phyloP scores from a whole-genome alignment of 441 rosid genomes.

The Corymbia citriodora region DNA sequence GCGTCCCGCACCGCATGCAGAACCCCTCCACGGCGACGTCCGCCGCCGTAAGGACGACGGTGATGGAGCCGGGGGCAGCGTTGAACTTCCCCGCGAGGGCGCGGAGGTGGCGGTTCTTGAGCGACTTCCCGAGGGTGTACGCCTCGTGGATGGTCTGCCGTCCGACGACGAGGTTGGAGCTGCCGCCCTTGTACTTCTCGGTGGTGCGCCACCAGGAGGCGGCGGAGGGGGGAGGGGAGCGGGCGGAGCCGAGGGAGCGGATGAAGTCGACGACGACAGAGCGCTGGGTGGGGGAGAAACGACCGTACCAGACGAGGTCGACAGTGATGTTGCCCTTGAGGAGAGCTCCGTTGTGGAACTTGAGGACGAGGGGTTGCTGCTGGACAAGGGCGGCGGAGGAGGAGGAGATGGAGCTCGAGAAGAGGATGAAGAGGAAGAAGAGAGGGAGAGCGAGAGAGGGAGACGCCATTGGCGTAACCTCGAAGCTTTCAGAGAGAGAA shows the following conservation, averaged over 20 bases:
- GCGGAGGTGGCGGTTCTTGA: constrained; percentile 34
- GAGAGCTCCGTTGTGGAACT: constrained; percentile 78
- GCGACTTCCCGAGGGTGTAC: constrained; percentile 56
- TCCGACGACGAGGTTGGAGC: constrained; percentile 46
- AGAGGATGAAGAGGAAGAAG: constrained; percentile 3
- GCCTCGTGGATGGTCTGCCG: constrained; percentile 47
- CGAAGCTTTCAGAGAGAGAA: neutral
- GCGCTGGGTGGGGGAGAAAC: constrained; percentile 64
- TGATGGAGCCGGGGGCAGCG: constrained; percentile 34
- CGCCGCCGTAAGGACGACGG: constrained; percentile 12
- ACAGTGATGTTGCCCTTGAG: constrained; percentile 67
- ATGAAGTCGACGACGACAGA: constrained; percentile 71
- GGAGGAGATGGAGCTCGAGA: constrained; percentile 2
- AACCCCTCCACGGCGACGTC: constrained; percentile 5
- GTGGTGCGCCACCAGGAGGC: constrained; percentile 78
- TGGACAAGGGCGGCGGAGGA: constrained; percentile 44
- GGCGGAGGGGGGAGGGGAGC: constrained; percentile 32
- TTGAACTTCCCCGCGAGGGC: constrained; percentile 46
- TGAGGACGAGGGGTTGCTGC: constrained; percentile 68
- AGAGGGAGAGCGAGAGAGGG: constrained; percentile 13
- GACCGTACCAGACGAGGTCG: constrained; percentile 81
- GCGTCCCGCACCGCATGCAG: constrained; percentile 3
- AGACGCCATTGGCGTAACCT: constrained; percentile 29
- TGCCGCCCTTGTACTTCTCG: constrained; percentile 59
- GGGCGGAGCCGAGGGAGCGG: constrained; percentile 39